Evolutionary conservation across 768 basidiomycete species (phyloP).

Genomic region (Suillus subaureus): DNA sequence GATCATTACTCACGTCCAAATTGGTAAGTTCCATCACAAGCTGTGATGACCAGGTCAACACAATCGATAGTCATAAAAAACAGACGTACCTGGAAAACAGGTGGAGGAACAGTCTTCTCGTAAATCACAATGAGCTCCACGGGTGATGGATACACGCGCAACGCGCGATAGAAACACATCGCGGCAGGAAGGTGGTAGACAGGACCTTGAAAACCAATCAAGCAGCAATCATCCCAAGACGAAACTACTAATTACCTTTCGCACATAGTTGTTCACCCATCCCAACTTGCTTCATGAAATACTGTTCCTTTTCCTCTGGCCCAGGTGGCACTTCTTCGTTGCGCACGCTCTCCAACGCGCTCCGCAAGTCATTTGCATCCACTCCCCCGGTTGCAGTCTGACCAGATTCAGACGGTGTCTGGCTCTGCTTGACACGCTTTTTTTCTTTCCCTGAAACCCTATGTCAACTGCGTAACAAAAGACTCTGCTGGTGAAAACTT

Average conservation of each 20-base stretch:
- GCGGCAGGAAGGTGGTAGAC: constrained; percentile 79
- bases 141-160: constrained; percentile 92
- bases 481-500: constrained; percentile 38
- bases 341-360: constrained; percentile 67
- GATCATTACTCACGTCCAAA: constrained; percentile 77
- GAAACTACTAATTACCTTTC: constrained; percentile 51
- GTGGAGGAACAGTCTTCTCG: constrained; percentile 83
- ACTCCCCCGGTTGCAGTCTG: constrained; percentile 28
- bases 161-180: constrained; percentile 88
- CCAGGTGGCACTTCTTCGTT: constrained; percentile 66
- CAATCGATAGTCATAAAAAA: neutral
- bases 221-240: neutral
- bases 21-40: constrained; percentile 84
- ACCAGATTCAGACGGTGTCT: constrained; percentile 44
- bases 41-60: constrained; percentile 33
- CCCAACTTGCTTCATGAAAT: constrained; percentile 89
- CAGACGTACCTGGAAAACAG: constrained; percentile 70
- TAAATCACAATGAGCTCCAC: constrained; percentile 95
- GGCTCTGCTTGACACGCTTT: constrained; percentile 80
- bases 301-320: constrained; percentile 81
- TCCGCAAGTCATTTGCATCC: constrained; percentile 56
- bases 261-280: constrained; percentile 83
- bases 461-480: neutral
- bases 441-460: constrained; percentile 78
- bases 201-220: constrained; percentile 55